phyloP scores from a whole-genome alignment of 495 filamentous ascomycete genomes.

The Lophium mytilinum region DNA sequence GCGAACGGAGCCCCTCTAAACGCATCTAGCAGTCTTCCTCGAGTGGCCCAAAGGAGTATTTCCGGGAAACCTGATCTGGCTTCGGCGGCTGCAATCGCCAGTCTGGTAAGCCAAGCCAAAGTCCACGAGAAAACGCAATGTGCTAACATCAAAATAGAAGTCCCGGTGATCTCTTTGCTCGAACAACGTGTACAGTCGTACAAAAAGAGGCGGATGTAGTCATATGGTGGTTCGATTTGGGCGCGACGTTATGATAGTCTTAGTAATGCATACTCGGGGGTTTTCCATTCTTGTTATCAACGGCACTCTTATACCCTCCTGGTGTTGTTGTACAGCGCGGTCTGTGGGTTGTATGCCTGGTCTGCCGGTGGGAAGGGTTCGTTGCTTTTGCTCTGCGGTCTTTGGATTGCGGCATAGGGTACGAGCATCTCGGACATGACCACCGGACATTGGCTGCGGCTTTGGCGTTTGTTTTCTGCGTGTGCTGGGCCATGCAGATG shows the following conservation, averaged over 20 bases:
- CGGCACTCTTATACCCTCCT: conserved; percentile 1
- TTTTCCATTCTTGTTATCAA: background rate
- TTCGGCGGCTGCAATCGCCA: conserved; percentile 27
- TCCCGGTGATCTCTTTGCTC: conserved; percentile 2
- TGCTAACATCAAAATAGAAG: conserved; percentile 11
- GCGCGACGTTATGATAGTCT: background rate
- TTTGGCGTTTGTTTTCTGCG: too few species aligned
- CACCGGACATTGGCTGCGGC: too few species aligned
- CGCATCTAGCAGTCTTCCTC: conserved; percentile 23
- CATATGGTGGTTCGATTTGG: background rate
- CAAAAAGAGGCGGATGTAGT: background rate
- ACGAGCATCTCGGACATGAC: too few species aligned
- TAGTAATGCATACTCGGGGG: background rate
- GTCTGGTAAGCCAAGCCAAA: conserved; percentile 19
- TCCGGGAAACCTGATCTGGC: conserved; percentile 28
- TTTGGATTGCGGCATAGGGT: too few species aligned
- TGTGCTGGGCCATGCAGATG: too few species aligned
- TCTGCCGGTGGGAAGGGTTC: too few species aligned
- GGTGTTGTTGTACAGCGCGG: background rate
- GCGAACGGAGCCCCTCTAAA: conserved; percentile 21
- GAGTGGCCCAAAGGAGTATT: conserved; percentile 24
- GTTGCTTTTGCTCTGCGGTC: too few species aligned
- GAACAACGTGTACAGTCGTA: background rate
- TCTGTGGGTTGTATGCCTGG: background rate
- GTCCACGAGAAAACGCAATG: background rate